These are phyloP conservation scores for Gossypium turneri DNA, from an alignment of 345 rosid species.

Conservation along the genomic window DNA sequence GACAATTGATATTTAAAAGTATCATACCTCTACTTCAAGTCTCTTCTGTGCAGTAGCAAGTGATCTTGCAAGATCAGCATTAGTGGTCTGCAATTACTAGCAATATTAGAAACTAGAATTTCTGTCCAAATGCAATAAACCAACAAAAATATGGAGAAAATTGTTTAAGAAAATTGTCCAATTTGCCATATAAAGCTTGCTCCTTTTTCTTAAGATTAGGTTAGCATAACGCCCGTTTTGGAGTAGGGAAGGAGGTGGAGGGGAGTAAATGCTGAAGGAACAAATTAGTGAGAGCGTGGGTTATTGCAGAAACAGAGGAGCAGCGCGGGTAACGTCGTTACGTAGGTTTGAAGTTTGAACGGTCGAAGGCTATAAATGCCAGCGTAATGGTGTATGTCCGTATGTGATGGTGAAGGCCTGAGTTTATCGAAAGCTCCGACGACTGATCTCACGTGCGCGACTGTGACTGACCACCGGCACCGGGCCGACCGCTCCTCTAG, in stretches of 20 bases:
- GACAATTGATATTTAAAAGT: conserved; percentile 20
- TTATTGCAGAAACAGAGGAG: neutral
- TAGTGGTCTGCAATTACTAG: conserved; percentile 60
- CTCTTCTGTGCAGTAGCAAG: conserved; percentile 79
- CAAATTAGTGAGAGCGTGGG: neutral
- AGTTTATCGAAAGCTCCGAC: neutral
- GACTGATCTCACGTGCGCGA: conserved; percentile 13
- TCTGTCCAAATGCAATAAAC: neutral
- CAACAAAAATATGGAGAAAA: neutral
- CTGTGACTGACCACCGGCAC: conserved; percentile 1
- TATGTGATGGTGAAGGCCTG: conserved; percentile 4
- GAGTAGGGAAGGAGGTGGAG: conserved; percentile 11
- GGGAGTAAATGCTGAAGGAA: neutral
- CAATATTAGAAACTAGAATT: conserved; percentile 22
- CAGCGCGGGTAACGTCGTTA: neutral
- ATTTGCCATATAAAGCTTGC: conserved; percentile 52
- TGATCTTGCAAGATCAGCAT: conserved; percentile 84
- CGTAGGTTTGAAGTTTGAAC: neutral
- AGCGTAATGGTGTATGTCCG: neutral
- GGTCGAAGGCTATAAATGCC: neutral
- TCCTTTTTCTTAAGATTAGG: neutral
- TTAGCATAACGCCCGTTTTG: neutral
- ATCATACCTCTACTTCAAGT: conserved; percentile 80
- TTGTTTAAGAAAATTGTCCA: conserved; percentile 41
- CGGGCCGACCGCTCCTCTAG: neutral